Base-by-base conservation (phyloP, 306 rosid genomes). In the Vicia villosa region DNA sequence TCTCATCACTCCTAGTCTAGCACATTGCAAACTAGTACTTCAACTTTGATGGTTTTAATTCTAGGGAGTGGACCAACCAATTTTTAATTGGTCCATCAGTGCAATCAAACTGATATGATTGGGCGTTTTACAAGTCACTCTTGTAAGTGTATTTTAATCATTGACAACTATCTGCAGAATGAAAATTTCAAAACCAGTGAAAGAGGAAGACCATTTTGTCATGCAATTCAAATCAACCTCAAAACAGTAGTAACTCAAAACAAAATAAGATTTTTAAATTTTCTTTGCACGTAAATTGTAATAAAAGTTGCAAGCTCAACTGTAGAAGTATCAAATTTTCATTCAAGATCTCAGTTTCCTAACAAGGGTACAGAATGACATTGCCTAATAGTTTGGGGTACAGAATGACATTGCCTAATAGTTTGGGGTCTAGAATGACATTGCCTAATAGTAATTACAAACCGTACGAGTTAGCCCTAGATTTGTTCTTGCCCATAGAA, bases 381-480 rank as follows among this genome's bases (percentile, higher is more conserved):
- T n/a, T n/a, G n/a, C n/a, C n/a, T n/a, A n/a, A n/a, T n/a, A n/a
- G n/a, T n/a, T n/a, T n/a, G n/a, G n/a, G n/a, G n/a, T n/a, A n/a
- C n/a, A n/a, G n/a, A n/a, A n/a, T n/a, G n/a, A 32, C 11, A 0
- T 11, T 37, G 68, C 47, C 32, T 21, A 70, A 32, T 32, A 16
- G 26, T 47, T 55, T 63, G 73, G 73, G 73, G 70, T 41, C 56
- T 70, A 69, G 11, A 38, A 28, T 52, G 42, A 50, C 57, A 68
- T 37, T 28, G n/a, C 62, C 51, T 42, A 47, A 61, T 62, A 26
- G 43, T 67, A 41, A 72, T 78, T 75, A 81, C 22, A 65, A 75
- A 67, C 85, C 82, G 10, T 72, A 86, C 50, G 89, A 82, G 72
- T 81, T 87, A 0, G 81, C 68, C 78, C 89, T 78, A 61, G 88